A percentile compares a stretch with the other conserved stretches of the same genome.
Evolutionary conservation across 2,329 filamentous ascomycete genomes (phyloP).

Genomic region (Alternaria conjuncta): DNA sequence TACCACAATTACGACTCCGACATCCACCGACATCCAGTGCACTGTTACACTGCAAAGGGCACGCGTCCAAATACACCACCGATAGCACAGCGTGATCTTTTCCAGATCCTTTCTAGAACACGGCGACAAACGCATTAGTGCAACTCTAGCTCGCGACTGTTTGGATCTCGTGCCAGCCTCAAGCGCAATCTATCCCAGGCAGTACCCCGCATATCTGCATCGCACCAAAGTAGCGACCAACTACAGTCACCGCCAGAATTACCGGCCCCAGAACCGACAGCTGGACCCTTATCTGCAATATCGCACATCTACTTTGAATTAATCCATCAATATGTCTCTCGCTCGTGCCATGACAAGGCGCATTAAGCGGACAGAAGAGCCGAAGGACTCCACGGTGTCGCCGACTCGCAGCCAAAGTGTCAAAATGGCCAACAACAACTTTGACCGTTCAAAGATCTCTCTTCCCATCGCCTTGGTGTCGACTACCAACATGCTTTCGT

Average conservation of each 20-base stretch:
- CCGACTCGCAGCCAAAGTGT: conserved; percentile 55
- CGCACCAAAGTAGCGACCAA: conserved; percentile 33
- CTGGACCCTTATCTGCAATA: conserved; percentile 33
- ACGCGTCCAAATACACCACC: conserved; percentile 32
- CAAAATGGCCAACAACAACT: conserved; percentile 52
- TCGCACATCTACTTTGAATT: conserved; percentile 37
- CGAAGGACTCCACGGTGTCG: conserved; percentile 32
- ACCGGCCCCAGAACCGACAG: conserved; percentile 38
- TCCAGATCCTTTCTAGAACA: conserved; percentile 31
- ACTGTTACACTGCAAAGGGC: conserved; percentile 33
- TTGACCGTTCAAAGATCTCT: conserved; percentile 78
- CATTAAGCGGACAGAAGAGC: conserved; percentile 61
- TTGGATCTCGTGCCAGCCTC: conserved; percentile 28
- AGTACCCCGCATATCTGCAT: conserved; percentile 43
- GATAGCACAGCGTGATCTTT: conserved; percentile 30
- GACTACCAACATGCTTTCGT: conserved; percentile 94
- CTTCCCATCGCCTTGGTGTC: conserved; percentile 85
- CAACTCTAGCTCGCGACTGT: conserved; percentile 20
- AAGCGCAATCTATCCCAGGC: conserved; percentile 45
- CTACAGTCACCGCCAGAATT: conserved; percentile 31
- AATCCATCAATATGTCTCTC: conserved; percentile 60
- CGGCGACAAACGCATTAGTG: conserved; percentile 24
- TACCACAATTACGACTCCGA: conserved; percentile 37
- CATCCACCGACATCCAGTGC: conserved; percentile 27
- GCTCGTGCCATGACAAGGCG: conserved; percentile 75